Percentiles rank a stretch among this genome's conserved stretches.
Evolutionary conservation across 2,329 filamentous ascomycete species (phyloP).

Genomic region (Torrubiella hemipterigena): DNA sequence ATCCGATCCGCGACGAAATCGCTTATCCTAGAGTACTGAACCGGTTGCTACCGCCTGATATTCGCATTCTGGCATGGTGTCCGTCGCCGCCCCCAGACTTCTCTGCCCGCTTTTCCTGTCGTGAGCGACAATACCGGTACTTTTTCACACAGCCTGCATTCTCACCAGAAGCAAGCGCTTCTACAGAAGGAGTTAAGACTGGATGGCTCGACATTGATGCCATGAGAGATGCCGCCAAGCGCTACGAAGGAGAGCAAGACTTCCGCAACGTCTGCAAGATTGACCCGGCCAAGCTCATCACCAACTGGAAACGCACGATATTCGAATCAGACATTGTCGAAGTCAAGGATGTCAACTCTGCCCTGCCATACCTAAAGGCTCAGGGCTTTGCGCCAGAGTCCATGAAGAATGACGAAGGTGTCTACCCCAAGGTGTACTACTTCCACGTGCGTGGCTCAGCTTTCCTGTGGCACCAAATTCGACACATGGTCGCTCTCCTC

Average conservation of each 20-base stretch:
- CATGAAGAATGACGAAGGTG: slow-evolving; percentile 6
- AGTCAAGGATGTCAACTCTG: slow-evolving; percentile 41
- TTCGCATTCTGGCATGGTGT: slow-evolving; percentile 88
- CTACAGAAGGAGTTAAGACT: slow-evolving; percentile 28
- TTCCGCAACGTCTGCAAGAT: slow-evolving; percentile 97
- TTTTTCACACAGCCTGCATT: slow-evolving; percentile 96
- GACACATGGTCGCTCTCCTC: slow-evolving; percentile 85
- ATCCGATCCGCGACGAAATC: slow-evolving; percentile 69
- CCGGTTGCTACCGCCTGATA: slow-evolving; percentile 76
- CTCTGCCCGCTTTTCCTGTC: slow-evolving; percentile 84
- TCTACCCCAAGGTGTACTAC: slow-evolving; percentile 61
- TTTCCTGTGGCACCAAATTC: slow-evolving; percentile 97
- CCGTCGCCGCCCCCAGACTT: slow-evolving; percentile 69
- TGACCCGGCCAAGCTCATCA: slow-evolving; percentile 79
- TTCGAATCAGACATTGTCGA: slow-evolving; percentile 70
- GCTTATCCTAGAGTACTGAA: slow-evolving; percentile 78
- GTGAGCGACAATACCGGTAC: slow-evolving; percentile 85
- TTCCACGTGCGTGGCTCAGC: slow-evolving; percentile 84
- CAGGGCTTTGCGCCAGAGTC: slow-evolving; percentile 20
- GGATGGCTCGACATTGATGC: slow-evolving; percentile 80
- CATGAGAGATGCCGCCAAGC: slow-evolving; percentile 72
- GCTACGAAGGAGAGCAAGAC: slow-evolving; percentile 76
- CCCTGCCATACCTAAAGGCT: slow-evolving; percentile 41
- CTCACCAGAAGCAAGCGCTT: slow-evolving; percentile 38
- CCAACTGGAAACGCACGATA: slow-evolving; percentile 68